Percentiles rank a stretch among this genome's conserved stretches.
Evolutionary conservation across 331 rosid species (phyloP).

Genomic region (Erythrophleum ivorense): DNA sequence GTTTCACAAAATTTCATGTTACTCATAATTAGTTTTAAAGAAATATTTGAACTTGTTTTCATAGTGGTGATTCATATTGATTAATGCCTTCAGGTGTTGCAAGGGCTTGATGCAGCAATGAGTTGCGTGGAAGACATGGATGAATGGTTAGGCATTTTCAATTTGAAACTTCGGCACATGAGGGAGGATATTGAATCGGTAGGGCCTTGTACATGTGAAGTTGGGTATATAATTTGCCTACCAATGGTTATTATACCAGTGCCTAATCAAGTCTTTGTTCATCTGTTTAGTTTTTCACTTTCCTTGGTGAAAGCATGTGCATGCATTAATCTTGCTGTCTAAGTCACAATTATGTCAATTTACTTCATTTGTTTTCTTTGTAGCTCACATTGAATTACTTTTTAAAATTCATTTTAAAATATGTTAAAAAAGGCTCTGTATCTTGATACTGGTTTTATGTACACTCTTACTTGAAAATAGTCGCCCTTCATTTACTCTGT

Average conservation of each 20-base stretch:
- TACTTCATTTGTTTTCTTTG: conserved; percentile 22
- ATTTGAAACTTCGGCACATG: conserved; percentile 97
- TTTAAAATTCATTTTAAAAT: conserved; percentile 10
- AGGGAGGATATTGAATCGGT: conserved; percentile 99
- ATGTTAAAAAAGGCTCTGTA: conserved; percentile 9
- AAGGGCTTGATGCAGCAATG: conserved; percentile 87
- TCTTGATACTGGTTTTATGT: conserved; percentile 27
- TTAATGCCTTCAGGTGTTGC: conserved; percentile 70
- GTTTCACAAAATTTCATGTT: conserved; percentile 16
- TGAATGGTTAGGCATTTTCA: conserved; percentile 92
- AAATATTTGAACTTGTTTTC: neutral
- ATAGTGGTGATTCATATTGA: conserved; percentile 10
- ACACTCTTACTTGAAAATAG: conserved; percentile 3
- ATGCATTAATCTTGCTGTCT: conserved; percentile 13
- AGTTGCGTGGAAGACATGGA: conserved; percentile 97
- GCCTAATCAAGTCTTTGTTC: conserved; percentile 17
- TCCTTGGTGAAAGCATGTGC: conserved; percentile 10
- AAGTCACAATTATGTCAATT: neutral
- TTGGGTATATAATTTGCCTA: conserved; percentile 31
- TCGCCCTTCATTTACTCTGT: conserved; percentile 11
- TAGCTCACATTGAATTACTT: conserved; percentile 17
- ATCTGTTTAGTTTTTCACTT: conserved; percentile 8
- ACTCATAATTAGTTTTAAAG: neutral
- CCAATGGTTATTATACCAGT: conserved; percentile 18
- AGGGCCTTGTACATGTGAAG: conserved; percentile 41